These are phyloP conservation scores for Penicillium canescens DNA, from an alignment of 495 filamentous ascomycete genomes.

Conservation along the genomic window DNA sequence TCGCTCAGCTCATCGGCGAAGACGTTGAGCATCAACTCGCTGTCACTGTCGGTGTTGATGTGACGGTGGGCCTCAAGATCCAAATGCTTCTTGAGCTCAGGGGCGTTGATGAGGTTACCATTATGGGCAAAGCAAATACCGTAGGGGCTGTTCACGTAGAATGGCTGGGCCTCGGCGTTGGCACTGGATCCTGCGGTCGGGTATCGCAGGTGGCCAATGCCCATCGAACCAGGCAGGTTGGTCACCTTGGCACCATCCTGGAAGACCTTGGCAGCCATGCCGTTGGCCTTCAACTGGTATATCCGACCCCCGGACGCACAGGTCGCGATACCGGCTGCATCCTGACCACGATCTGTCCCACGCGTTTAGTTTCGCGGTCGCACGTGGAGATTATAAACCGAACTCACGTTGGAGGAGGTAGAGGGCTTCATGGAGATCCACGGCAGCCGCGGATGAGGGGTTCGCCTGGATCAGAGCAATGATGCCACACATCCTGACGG, in stretches of 20 bases:
- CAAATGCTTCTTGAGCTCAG: constrained; percentile 72
- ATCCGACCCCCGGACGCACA: constrained; percentile 78
- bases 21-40: constrained; percentile 92
- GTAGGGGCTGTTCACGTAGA: constrained; percentile 93
- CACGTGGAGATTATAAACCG: constrained; percentile 1
- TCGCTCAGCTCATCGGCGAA: constrained; percentile 93
- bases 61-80: constrained; percentile 90
- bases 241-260: constrained; percentile 69
- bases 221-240: constrained; percentile 88
- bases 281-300: constrained; percentile 89
- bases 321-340: constrained; percentile 84
- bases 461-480: constrained; percentile 78
- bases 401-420: constrained; percentile 76
- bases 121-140: constrained; percentile 74
- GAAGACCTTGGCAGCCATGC: constrained; percentile 88
- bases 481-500: constrained; percentile 77
- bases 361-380: constrained; percentile 16
- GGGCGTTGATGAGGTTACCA: constrained; percentile 94
- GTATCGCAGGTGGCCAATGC: constrained; percentile 85
- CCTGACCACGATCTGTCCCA: constrained; percentile 67
- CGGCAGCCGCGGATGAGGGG: constrained; percentile 61
- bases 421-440: constrained; percentile 85
- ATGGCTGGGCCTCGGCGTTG: constrained; percentile 61
- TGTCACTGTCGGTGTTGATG: constrained; percentile 96
- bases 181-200: constrained; percentile 88